Evolutionary conservation across 768 basidiomycete genomes (phyloP), one percentile per base, ranked within the genome.

Genomic region (Lentinula detonsa): DNA sequence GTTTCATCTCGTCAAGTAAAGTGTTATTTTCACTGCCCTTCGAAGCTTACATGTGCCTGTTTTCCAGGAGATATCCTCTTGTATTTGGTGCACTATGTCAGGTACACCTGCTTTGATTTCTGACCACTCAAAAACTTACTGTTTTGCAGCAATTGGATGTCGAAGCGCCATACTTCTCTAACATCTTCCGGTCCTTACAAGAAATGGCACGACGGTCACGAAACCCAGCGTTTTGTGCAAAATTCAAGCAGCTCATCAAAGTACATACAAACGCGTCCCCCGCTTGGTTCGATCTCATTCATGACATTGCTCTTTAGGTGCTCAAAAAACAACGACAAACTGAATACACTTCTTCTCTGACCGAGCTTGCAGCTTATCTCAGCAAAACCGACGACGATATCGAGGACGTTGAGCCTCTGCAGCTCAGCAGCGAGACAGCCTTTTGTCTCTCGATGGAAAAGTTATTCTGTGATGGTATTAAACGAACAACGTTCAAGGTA

Each of bases 41-140:
- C 52, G 61, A 39, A 16, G 56, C 58, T 8, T 37, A 28, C 62
- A 21, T 43, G 37, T 13, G n/a, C 62, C 9, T 51, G 48, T 61
- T 57, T 63, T 64, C 45, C 65, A 92, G 91, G 66, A 84, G 85
- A 2, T 91, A 91, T 73, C 91, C 91, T 21, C 75, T 90, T 42
- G 81, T 91, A 60, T 93, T 92, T 69, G 91, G 91, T 2, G 71
- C 77, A 31, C 85, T 85, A 84, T 76, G 78, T 68, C 78, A 79
- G 76, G 90, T 87, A 74, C 59, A 71, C 11, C 69, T 45, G 16
- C 51, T 46, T 28, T 18, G 23, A 10, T 57, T 48, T 59, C 51
- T 63, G 61, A 58, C 58, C 16, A 33, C 57, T 51, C 61, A 53
- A 43, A 31, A 49, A 31, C 46, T 59, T 21, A 58, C 43, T 40